Evolutionary conservation across 1,284 basidiomycete species (phyloP).

Genomic region (Bondarzewia mesenterica): DNA sequence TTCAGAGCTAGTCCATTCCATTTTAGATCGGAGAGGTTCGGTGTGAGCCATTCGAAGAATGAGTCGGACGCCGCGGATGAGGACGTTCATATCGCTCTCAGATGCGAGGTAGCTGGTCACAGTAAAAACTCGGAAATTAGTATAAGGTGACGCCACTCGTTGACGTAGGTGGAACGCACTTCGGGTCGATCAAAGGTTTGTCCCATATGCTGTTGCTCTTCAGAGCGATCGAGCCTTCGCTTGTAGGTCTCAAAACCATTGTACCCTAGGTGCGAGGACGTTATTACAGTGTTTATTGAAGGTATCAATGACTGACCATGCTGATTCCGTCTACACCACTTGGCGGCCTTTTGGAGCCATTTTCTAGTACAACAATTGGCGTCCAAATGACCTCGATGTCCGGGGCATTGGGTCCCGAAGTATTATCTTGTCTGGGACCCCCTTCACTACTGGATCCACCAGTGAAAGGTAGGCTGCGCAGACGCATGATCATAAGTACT

Average conservation of each 20-base stretch:
- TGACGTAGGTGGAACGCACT: constrained; percentile 17
- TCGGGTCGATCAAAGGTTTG: constrained; percentile 32
- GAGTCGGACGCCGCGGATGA: constrained; percentile 22
- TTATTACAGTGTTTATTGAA: neutral
- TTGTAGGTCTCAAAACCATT: constrained; percentile 19
- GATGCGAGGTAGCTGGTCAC: constrained; percentile 14
- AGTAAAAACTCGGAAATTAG: constrained; percentile 7
- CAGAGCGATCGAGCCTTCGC: constrained; percentile 28
- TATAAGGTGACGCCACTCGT: neutral
- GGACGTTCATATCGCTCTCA: constrained; percentile 17
- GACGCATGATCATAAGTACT: neutral
- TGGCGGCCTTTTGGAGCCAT: constrained; percentile 11
- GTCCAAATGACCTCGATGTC: constrained; percentile 30
- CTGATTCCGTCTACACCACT: constrained; percentile 19
- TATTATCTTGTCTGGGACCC: constrained; percentile 12
- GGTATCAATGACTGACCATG: constrained; percentile 16
- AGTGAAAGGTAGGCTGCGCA: constrained; percentile 14
- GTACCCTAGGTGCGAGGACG: constrained; percentile 13
- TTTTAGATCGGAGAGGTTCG: constrained; percentile 18
- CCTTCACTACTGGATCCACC: constrained; percentile 6
- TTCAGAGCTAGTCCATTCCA: constrained; percentile 19
- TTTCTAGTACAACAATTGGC: constrained; percentile 20
- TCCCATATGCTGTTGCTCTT: constrained; percentile 26
- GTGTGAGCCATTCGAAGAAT: constrained; percentile 18
- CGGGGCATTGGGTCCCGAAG: constrained; percentile 23